A percentile compares a stretch with the other conserved stretches of the same genome.
Evolutionary conservation across 805 yeast genomes (phyloP).

Genomic region (Komagataella populi): DNA sequence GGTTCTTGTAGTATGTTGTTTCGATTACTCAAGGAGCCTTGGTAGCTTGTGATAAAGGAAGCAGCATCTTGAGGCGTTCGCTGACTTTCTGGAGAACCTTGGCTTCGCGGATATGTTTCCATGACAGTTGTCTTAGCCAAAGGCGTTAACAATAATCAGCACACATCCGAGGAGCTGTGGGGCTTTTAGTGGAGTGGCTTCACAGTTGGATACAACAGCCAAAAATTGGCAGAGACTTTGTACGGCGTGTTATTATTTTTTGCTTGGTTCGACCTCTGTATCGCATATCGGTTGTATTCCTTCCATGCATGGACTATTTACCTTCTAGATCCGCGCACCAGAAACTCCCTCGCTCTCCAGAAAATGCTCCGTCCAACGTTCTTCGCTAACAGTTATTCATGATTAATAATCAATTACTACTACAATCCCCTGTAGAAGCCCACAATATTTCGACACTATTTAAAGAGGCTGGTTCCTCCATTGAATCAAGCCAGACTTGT

Average conservation of each 20-base stretch:
- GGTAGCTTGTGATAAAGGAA: neutral
- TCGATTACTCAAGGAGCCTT: neutral
- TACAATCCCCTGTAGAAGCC: neutral
- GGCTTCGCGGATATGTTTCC: neutral
- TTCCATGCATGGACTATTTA: too few species aligned
- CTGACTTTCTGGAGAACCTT: neutral
- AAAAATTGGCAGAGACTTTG: too few species aligned
- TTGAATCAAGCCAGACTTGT: neutral
- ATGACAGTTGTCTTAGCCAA: neutral
- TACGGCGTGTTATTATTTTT: too few species aligned
- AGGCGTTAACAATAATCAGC: too few species aligned
- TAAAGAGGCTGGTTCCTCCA: neutral
- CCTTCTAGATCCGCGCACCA: too few species aligned
- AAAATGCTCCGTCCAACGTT: too few species aligned
- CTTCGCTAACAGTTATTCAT: neutral
- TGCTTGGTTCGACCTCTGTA: too few species aligned
- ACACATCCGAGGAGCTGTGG: too few species aligned
- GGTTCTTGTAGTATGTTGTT: neutral
- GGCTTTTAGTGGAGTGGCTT: too few species aligned
- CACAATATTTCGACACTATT: neutral
- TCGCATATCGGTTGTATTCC: too few species aligned
- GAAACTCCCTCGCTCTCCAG: too few species aligned
- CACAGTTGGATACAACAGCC: too few species aligned
- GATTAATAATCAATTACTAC: neutral
- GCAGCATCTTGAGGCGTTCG: neutral